Conservation (phyloP, 176 grass and related monocot species). For the Oryza nivara region DNA sequence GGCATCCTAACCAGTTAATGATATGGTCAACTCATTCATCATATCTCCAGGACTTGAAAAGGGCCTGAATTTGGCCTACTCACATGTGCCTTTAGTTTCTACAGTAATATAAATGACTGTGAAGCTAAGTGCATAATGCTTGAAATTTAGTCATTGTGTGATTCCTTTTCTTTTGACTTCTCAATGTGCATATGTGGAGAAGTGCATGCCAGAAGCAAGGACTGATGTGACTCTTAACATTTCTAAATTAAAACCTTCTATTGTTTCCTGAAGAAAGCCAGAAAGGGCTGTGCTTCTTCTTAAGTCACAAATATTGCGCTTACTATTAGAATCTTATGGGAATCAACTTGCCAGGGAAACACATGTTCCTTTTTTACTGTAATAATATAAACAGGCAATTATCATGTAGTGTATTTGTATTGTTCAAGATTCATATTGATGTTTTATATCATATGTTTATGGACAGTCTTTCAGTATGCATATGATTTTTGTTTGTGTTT, state of each 20-base stretch:
- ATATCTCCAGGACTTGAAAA: background rate
- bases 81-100: constrained; percentile 28
- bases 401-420: background rate
- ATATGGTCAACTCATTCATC: background rate
- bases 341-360: constrained; percentile 20
- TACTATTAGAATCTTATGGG: constrained; percentile 1
- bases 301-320: background rate
- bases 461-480: constrained; percentile 22
- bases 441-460: constrained; percentile 11
- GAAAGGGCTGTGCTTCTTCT: constrained; percentile 4
- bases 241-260: background rate
- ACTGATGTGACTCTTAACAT: background rate
- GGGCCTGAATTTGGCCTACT: background rate
- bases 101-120: background rate
- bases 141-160: background rate
- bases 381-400: background rate
- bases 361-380: constrained; percentile 17
- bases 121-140: background rate
- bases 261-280: background rate
- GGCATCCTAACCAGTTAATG: constrained; percentile 28
- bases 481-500: constrained; percentile 28
- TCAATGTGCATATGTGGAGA: background rate
- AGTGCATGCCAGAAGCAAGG: constrained; percentile 32
- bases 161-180: constrained; percentile 36
- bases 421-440: constrained; percentile 13